These are phyloP conservation scores for Calocybe indica DNA, from an alignment of 768 basidiomycete genomes.

Conservation along the genomic window DNA sequence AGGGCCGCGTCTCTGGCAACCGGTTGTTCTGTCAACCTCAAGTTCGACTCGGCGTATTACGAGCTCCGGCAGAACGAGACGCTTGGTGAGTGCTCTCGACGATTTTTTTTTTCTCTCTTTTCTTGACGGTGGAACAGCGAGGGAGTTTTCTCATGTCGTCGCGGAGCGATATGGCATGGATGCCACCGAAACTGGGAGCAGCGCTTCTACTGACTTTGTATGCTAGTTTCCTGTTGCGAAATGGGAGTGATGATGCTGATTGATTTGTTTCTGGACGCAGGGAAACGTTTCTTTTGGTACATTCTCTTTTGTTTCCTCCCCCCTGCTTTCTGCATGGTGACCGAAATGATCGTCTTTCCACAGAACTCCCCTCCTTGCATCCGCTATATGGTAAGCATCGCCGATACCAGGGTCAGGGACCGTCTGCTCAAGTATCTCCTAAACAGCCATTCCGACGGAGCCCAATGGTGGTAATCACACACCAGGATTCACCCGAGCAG, in stretches of 20 bases:
- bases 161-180: slow-evolving; percentile 37
- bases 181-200: slow-evolving; percentile 21
- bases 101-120: not conserved
- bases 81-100: slow-evolving; percentile 35
- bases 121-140: slow-evolving; percentile 28
- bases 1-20: slow-evolving; percentile 69
- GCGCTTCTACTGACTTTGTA: slow-evolving; percentile 37
- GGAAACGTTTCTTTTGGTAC: slow-evolving; percentile 70
- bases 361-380: slow-evolving; percentile 60
- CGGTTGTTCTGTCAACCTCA: slow-evolving; percentile 44
- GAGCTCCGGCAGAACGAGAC: slow-evolving; percentile 56
- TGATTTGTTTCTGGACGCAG: slow-evolving; percentile 25
- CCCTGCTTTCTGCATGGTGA: not conserved
- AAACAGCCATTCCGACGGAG: slow-evolving; percentile 63
- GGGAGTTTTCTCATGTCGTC: slow-evolving; percentile 44
- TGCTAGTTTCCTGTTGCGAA: no score
- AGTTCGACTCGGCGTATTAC: slow-evolving; percentile 35
- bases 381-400: slow-evolving; percentile 48
- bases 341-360: slow-evolving; percentile 10
- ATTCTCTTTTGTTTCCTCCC: slow-evolving; percentile 4
- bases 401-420: slow-evolving; percentile 3
- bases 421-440: slow-evolving; percentile 18
- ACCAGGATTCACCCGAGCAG: slow-evolving; percentile 54
- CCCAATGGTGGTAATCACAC: slow-evolving; percentile 76
- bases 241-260: no score